Evolutionary conservation across 148 eudicot genomes (phyloP).

Genomic region (Selenicereus undatus): DNA sequence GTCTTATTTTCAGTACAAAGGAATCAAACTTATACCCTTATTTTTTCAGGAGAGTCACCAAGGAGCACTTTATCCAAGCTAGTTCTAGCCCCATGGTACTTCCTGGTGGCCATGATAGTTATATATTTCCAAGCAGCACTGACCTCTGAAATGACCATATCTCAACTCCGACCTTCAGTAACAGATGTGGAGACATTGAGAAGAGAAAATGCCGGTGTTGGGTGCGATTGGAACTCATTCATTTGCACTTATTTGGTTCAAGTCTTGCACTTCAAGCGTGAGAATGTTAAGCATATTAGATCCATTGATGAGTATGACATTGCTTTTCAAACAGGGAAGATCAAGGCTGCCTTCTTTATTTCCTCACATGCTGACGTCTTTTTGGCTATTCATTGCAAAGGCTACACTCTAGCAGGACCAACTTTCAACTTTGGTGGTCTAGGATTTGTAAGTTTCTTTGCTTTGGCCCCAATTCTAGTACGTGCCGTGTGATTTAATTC

Average conservation of each 20-base stretch:
- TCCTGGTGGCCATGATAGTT: conserved; percentile 27
- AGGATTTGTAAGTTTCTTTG: conserved; percentile 30
- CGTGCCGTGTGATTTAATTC: too few relatives aligned
- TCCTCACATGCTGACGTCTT: conserved; percentile 37
- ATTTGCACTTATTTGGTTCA: conserved; percentile 26
- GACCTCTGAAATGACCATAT: conserved; percentile 35
- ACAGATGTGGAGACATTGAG: conserved; percentile 25
- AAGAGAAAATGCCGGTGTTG: conserved; percentile 32
- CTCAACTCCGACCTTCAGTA: conserved; percentile 26
- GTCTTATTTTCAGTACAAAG: too few relatives aligned
- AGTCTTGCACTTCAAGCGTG: conserved; percentile 23
- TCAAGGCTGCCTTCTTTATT: conserved; percentile 39
- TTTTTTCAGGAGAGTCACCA: conserved; percentile 28
- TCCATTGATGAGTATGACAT: conserved; percentile 25
- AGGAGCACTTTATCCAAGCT: conserved; percentile 29
- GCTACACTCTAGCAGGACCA: conserved; percentile 31
- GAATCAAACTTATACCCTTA: not conserved
- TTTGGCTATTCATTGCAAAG: conserved; percentile 33
- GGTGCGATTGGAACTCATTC: conserved; percentile 36
- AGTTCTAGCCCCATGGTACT: conserved; percentile 34
- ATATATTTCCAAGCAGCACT: conserved; percentile 39
- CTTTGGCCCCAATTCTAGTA: not conserved
- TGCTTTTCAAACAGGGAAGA: conserved; percentile 38
- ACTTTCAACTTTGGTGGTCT: conserved; percentile 36
- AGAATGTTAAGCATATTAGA: conserved; percentile 19